Evolutionary conservation across 148 eudicot genomes (phyloP).

Genomic region (Cornus kousa): DNA sequence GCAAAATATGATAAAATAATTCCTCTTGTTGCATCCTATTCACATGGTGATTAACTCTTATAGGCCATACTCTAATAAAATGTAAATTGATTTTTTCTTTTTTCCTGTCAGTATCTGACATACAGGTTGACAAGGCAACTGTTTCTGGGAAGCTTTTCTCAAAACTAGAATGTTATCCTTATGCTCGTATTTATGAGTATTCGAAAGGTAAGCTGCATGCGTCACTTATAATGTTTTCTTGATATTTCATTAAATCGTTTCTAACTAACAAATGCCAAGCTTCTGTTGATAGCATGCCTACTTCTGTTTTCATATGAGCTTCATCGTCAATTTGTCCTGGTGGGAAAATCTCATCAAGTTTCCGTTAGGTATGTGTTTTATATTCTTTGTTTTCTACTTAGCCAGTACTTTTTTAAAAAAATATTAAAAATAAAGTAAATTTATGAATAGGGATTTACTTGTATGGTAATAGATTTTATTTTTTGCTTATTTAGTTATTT

Average conservation of each 20-base stretch:
- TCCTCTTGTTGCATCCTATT: neutral
- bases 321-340: conserved; percentile 47
- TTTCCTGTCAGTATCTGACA: conserved; percentile 44
- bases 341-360: conserved; percentile 42
- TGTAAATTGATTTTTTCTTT: neutral
- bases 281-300: conserved; percentile 54
- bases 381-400: conserved; percentile 6
- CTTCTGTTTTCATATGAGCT: conserved; percentile 78
- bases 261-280: conserved; percentile 8
- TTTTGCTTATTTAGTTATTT: too few species aligned
- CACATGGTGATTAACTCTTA: neutral
- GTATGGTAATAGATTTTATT: neutral
- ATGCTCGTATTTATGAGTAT: conserved; percentile 65
- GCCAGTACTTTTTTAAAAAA: neutral
- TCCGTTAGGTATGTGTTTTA: conserved; percentile 62
- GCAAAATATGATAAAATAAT: neutral
- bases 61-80: neutral
- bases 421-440: too few species aligned
- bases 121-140: conserved; percentile 51
- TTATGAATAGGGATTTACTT: neutral
- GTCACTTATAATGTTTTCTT: conserved; percentile 6
- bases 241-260: neutral
- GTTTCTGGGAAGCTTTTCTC: conserved; percentile 47
- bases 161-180: conserved; percentile 56
- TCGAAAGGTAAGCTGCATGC: conserved; percentile 68